Evolutionary conservation across 495 filamentous ascomycete genomes (phyloP), one percentile per base, ranked within the genome.

Genomic region (Tetracladium marchalianum): DNA sequence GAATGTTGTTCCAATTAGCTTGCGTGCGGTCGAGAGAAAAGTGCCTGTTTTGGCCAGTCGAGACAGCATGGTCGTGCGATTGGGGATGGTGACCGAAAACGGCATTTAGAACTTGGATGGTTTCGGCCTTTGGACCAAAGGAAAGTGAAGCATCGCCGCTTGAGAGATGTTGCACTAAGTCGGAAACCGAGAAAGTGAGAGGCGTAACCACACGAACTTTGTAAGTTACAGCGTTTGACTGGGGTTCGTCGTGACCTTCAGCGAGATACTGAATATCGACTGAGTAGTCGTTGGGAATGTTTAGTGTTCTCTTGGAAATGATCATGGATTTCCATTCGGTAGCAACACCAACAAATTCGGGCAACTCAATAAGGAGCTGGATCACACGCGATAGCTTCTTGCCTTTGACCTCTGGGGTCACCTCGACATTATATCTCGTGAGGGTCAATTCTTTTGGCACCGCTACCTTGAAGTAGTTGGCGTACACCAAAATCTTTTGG

Each of bases 111-210:
- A 70, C 71, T 49, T 79, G 73, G 6, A 75, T 61, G 4, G 11
- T 47, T 54, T 64, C 52, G 0, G 35, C 40, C 19, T 50, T 74
- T 50, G 41, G 56, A 5, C 55, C 36, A 45, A 70, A 62, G 62
- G 69, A 18, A 27, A 47, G 62, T 55, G 64, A 24, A 39, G 70
- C 51, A 54, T 63, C 52, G 6, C 62, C 63, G 0, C 71, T 70
- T 2, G 66, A 66, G n/a, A 84, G 47, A 46, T 79, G 81, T 1
- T 67, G 56, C 12, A 76, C 49, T 3, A 85, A 52, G 0, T 71
- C 67, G 1, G 60, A 62, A 4, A 83, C 59, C 10, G 67, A 50
- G 39, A 82, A 53, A 4, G 56, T 60, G 0, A 66, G 61, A 1
- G 67, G 71, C 19, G 55, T 53, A 32, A 65, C 52, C 8, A 68